These are phyloP conservation scores for Clarireedia monteithiana DNA, from an alignment of 2,329 filamentous ascomycete species.

Conservation along the genomic window DNA sequence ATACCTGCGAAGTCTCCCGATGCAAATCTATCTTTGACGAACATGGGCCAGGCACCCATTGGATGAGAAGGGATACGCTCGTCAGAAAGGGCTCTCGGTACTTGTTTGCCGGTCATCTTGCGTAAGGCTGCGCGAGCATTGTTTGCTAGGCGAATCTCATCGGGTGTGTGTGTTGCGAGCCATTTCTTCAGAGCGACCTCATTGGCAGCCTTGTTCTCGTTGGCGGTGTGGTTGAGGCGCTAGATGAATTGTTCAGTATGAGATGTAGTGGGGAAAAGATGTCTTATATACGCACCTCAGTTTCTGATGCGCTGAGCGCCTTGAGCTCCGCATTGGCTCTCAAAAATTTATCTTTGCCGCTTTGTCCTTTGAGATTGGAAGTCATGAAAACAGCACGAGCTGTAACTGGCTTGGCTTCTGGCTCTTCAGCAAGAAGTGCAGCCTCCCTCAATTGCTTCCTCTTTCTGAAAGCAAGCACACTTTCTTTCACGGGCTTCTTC, in stretches of 20 bases:
- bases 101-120: conserved; percentile 9
- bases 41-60: conserved; percentile 34
- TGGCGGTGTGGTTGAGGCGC: conserved; percentile 45
- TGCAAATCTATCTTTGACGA: conserved; percentile 35
- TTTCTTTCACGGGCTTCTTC: not conserved
- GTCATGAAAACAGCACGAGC: not conserved
- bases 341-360: not conserved
- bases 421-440: not conserved
- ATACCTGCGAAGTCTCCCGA: conserved; percentile 45
- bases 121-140: conserved; percentile 37
- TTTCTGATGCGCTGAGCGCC: conserved; percentile 27
- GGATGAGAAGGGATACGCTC: conserved; percentile 42
- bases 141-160: conserved; percentile 53
- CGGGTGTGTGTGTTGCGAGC: conserved; percentile 45
- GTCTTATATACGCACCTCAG: conserved; percentile 29
- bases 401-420: not conserved
- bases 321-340: conserved; percentile 27
- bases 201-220: conserved; percentile 37
- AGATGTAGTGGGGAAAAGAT: too few species aligned
- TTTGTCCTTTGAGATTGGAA: not conserved
- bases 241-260: conserved; percentile 27
- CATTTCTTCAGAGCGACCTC: conserved; percentile 41
- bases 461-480: conserved; percentile 5
- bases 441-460: not conserved
- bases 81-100: conserved; percentile 38